Base-by-base conservation (phyloP, 2,329 filamentous ascomycete genomes). In the Elsinoe australis region DNA sequence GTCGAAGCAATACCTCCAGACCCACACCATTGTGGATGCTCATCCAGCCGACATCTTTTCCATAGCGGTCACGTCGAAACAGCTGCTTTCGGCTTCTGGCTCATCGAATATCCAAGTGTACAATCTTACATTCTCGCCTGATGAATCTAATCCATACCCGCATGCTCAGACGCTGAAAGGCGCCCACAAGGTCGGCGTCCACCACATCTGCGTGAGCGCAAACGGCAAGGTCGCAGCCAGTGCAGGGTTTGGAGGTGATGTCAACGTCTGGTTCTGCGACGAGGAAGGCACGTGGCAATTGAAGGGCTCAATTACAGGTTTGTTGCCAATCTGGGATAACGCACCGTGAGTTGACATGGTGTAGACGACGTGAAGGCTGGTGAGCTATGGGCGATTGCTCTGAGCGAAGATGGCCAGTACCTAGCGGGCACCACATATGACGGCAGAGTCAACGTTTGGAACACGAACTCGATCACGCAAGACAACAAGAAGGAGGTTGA, bases 1-100 rank as follows among this genome's bases (percentile, higher is more conserved):
- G 92, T 98, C 92, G 49, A 96, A 96, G 72, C 92, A 96, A 82
- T 98, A 95, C 66, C 78, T 98, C 54, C 94, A 90, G 60, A 84
- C 85, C 56, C 87, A 95, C 67, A 90, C 88, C 34, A 79, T 95
- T 65, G 85, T 94, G 64, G 79, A 88, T 72, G 60, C 62, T 34
- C 60, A 63, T 47, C 59, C 58, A 6, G 60, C 58, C 22, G 58
- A 65, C 53, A 62, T 64, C 54, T 61, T 60, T 56, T 60, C 58
- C 38, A 64, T 63, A 60, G 63, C 64, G 52, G 57, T 63, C 54
- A 64, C 58, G 49, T 58, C 59, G 4, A 56, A 61, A 56, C 63
- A 59, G 44, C 72, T 96, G 12, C 71, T 98, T 56, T 94, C 89
- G 5, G 87, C 81, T 18, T 92, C 88, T 33, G 92, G 92, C 38